phyloP scores from a whole-genome alignment of 371 early-diverging fungal species.

The Phascolomyces articulosus region DNA sequence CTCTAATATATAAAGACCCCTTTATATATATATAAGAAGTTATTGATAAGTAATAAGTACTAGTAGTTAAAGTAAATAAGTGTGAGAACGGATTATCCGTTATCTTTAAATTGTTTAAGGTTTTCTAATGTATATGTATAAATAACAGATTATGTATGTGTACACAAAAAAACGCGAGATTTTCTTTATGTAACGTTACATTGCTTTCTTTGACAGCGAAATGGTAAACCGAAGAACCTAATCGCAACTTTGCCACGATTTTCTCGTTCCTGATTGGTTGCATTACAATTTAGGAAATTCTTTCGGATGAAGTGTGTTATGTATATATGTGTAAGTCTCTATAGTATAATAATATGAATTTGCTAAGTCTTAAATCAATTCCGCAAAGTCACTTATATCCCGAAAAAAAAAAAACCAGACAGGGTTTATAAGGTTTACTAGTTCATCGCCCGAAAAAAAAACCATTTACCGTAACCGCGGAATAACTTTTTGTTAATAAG shows the following conservation, averaged over 20 bases:
- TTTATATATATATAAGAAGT: too few relatives aligned
- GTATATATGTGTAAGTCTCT: too few relatives aligned
- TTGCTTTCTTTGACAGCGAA: neutral
- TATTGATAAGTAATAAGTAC: neutral
- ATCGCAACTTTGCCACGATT: neutral
- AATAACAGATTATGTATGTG: neutral
- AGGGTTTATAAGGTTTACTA: conserved; percentile 1
- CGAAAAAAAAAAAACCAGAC: neutral
- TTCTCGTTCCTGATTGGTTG: neutral
- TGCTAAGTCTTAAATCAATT: too few relatives aligned
- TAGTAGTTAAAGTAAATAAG: neutral
- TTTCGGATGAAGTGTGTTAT: too few relatives aligned
- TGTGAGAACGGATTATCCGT: neutral
- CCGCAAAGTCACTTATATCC: too few relatives aligned
- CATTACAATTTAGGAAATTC: conserved; percentile 3
- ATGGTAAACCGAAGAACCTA: neutral
- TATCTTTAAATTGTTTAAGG: conserved; percentile 2
- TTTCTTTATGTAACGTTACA: conserved; percentile 3
- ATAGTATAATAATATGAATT: too few relatives aligned
- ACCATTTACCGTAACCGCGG: conserved; percentile 1
- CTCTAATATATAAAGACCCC: neutral
- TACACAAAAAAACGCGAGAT: neutral
- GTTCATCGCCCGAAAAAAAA: neutral
- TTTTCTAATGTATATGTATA: neutral
- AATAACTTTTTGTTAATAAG: neutral